These are phyloP conservation scores for Cystobasidiopsis lactophilus DNA, from an alignment of 768 basidiomycete genomes.

Conservation along the genomic window DNA sequence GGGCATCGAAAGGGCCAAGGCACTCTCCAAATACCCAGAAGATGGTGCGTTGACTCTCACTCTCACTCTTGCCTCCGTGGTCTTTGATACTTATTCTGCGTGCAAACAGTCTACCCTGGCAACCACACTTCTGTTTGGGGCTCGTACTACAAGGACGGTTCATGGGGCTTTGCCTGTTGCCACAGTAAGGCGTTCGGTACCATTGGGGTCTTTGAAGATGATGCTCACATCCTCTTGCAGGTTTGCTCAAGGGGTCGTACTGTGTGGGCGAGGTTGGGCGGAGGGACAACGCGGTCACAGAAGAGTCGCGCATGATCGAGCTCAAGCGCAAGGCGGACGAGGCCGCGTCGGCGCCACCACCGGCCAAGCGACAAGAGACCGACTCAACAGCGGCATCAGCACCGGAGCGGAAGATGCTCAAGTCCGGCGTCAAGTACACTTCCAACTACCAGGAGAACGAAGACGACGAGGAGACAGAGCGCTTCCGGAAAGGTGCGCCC, in stretches of 20 bases:
- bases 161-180: conserved; percentile 92
- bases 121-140: conserved; percentile 97
- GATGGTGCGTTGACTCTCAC: conserved; percentile 42
- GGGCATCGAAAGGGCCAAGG: conserved; percentile 70
- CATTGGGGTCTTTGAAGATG: conserved; percentile 66
- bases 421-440: background rate
- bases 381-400: background rate
- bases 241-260: conserved; percentile 26
- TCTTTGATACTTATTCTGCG: background rate
- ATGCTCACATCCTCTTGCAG: conserved; percentile 66
- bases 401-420: background rate
- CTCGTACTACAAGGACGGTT: conserved; percentile 60
- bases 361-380: background rate
- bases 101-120: conserved; percentile 52
- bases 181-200: conserved; percentile 39
- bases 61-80: background rate
- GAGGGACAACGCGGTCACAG: conserved; percentile 1
- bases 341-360: conserved; percentile 1
- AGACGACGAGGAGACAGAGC: conserved; percentile 11
- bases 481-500: too few species aligned
- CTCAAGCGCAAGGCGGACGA: background rate
- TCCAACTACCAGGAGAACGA: background rate
- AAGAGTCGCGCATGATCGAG: background rate
- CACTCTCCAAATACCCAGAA: conserved; percentile 80
- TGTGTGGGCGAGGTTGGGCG: conserved; percentile 13